Evolutionary conservation across 2,329 filamentous ascomycete genomes (phyloP).

Genomic region (Neofusicoccum umdonicola): DNA sequence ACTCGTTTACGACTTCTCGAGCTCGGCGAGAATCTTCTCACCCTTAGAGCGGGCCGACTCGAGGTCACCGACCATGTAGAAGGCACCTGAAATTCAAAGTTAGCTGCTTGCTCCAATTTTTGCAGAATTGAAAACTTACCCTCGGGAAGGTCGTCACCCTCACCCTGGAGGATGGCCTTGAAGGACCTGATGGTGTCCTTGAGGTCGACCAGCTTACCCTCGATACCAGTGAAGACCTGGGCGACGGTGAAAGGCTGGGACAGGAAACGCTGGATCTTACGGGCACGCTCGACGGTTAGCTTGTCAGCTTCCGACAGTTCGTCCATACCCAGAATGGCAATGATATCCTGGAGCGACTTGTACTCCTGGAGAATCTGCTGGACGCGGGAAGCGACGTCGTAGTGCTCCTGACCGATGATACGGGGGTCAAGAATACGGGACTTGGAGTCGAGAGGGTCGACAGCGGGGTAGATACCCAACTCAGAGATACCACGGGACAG

Average conservation of each 20-base stretch:
- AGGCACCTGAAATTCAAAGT: slow-evolving; percentile 50
- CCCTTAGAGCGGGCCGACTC: slow-evolving; percentile 92
- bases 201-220: slow-evolving; percentile 94
- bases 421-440: slow-evolving; percentile 99
- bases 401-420: slow-evolving; percentile 97
- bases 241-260: slow-evolving; percentile 96
- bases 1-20: slow-evolving; percentile 54
- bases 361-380: slow-evolving; percentile 99
- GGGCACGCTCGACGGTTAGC: slow-evolving; percentile 99
- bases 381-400: slow-evolving; percentile 88
- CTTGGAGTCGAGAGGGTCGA: slow-evolving; percentile 99
- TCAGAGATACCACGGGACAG: slow-evolving; percentile 99
- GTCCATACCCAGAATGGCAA: slow-evolving; percentile 99
- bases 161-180: slow-evolving; percentile 93
- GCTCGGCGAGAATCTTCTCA: slow-evolving; percentile 98
- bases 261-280: slow-evolving; percentile 99
- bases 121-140: slow-evolving; percentile 51
- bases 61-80: slow-evolving; percentile 99
- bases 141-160: slow-evolving; percentile 94
- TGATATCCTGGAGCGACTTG: slow-evolving; percentile 99
- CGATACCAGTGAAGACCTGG: slow-evolving; percentile 85
- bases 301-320: slow-evolving; percentile 99
- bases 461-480: slow-evolving; percentile 99
- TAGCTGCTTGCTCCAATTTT: slow-evolving; percentile 17
- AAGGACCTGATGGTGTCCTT: slow-evolving; percentile 98